These are phyloP conservation scores for Cardamine occulta DNA, from an alignment of 345 rosid species.

Conservation along the genomic window DNA sequence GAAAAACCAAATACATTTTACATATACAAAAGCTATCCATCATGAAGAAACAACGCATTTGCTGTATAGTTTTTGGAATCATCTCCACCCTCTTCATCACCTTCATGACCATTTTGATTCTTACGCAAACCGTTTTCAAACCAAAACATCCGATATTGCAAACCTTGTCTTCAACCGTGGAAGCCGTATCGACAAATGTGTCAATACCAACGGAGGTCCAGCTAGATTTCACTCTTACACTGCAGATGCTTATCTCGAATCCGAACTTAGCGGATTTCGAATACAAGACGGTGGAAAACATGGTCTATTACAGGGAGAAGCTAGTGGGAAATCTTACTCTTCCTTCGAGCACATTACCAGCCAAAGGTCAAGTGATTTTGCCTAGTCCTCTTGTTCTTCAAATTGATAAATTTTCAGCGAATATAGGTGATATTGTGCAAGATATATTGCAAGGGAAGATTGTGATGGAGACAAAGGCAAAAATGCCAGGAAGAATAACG, in stretches of 20 bases:
- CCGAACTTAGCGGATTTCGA: constrained; percentile 54
- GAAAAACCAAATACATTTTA: constrained; percentile 4
- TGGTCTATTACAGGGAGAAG: constrained; percentile 37
- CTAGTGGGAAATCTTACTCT: constrained; percentile 55
- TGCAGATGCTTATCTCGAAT: constrained; percentile 51
- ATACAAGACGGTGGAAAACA: constrained; percentile 51
- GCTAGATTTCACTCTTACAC: constrained; percentile 55
- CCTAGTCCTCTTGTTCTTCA: constrained; percentile 49
- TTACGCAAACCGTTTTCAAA: constrained; percentile 59
- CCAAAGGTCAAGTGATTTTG: constrained; percentile 44
- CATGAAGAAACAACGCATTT: constrained; percentile 30
- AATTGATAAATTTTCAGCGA: constrained; percentile 45
- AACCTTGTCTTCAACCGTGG: constrained; percentile 49
- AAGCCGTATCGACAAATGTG: constrained; percentile 53
- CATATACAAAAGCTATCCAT: background rate
- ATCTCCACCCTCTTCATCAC: constrained; percentile 37
- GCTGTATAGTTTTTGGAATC: constrained; percentile 35
- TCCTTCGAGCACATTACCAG: constrained; percentile 49
- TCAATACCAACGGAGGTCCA: constrained; percentile 42
- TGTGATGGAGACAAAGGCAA: constrained; percentile 47
- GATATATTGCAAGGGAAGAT: constrained; percentile 51
- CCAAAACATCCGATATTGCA: constrained; percentile 47
- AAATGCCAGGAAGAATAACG: constrained; percentile 59
- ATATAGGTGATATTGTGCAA: constrained; percentile 34
- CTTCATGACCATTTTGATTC: constrained; percentile 36